Conservation (phyloP, 129 eudicot species). For the Cynara cardunculus region DNA sequence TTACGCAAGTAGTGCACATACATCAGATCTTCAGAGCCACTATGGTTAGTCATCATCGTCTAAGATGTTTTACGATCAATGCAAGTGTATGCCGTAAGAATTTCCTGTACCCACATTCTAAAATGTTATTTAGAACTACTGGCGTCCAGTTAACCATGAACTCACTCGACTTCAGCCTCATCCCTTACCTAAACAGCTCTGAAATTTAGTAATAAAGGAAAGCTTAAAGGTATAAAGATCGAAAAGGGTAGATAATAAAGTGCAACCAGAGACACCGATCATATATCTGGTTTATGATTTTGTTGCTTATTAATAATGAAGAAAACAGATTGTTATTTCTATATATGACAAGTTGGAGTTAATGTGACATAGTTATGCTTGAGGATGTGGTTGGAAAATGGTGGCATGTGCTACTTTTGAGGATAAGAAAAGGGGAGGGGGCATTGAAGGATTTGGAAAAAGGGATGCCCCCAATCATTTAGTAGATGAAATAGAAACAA, state of each 20-base stretch:
- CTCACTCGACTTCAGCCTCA: background rate
- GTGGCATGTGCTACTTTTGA: constrained; percentile 28
- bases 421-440: constrained; percentile 19
- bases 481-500: constrained; percentile 21
- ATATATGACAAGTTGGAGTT: background rate
- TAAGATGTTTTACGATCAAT: background rate
- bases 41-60: background rate
- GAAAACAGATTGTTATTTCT: background rate
- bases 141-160: background rate
- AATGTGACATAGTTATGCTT: background rate
- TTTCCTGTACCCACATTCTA: background rate
- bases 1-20: background rate
- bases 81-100: background rate
- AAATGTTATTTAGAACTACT: background rate
- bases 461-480: constrained; percentile 14
- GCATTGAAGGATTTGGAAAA: constrained; percentile 4
- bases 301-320: background rate
- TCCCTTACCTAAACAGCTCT: background rate
- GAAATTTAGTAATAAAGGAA: background rate
- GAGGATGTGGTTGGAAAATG: constrained; percentile 14
- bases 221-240: background rate
- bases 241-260: background rate
- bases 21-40: background rate
- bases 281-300: background rate
- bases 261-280: background rate